Evolutionary conservation across 257 asterid species (phyloP).

Genomic region (Phtheirospermum japonicum): DNA sequence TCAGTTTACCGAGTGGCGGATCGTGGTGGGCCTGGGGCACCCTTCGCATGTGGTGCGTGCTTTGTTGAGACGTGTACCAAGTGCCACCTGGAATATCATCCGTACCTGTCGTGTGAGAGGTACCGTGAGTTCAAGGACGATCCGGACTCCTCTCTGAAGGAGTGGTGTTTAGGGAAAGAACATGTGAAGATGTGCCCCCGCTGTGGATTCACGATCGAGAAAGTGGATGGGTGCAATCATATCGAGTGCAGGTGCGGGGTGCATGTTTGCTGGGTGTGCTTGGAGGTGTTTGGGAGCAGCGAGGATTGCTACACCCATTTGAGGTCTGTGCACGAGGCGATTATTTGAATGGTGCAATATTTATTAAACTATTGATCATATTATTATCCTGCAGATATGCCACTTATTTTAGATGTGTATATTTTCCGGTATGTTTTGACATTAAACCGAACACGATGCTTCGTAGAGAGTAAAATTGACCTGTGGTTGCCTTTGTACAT

Average conservation of each 20-base stretch:
- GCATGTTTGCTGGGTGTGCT: slow-evolving; percentile 89
- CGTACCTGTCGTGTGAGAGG: slow-evolving; percentile 59
- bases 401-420: not conserved
- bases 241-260: slow-evolving; percentile 74
- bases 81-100: slow-evolving; percentile 91
- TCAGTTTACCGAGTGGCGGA: slow-evolving; percentile 58
- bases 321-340: slow-evolving; percentile 53
- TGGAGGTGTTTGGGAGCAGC: slow-evolving; percentile 45
- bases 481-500: slow-evolving; percentile 18
- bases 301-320: slow-evolving; percentile 70
- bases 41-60: slow-evolving; percentile 73
- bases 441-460: not conserved
- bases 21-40: slow-evolving; percentile 26
- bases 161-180: slow-evolving; percentile 74
- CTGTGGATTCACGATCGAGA: slow-evolving; percentile 78
- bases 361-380: not conserved
- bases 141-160: slow-evolving; percentile 74
- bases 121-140: slow-evolving; percentile 64
- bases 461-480: slow-evolving; percentile 17
- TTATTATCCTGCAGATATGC: slow-evolving; percentile 13
- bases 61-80: slow-evolving; percentile 71
- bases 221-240: slow-evolving; percentile 92
- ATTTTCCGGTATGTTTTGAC: not conserved
- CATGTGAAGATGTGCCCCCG: slow-evolving; percentile 74
- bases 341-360: slow-evolving; percentile 30